Evolutionary conservation across 2,329 filamentous ascomycete species (phyloP).

Genomic region (Cercospora sojina): DNA sequence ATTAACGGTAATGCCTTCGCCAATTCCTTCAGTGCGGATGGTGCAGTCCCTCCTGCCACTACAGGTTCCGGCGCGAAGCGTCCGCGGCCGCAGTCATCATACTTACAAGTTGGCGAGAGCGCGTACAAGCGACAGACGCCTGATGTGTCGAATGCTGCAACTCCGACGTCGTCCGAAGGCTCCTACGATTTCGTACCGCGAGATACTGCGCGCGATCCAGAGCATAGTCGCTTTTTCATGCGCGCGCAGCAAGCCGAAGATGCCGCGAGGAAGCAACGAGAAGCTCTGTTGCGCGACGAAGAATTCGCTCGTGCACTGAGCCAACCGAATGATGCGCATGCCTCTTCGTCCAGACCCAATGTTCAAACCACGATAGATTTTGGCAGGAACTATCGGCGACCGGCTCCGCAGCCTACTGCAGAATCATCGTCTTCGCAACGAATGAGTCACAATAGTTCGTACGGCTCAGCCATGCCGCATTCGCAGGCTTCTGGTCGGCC

Average conservation of each 20-base stretch:
- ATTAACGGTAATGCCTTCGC: conserved; percentile 5
- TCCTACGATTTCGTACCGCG: conserved; percentile 27
- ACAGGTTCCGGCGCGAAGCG: conserved; percentile 26
- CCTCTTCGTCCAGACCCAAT: conserved; percentile 29
- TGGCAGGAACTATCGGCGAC: conserved; percentile 30
- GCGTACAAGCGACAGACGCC: conserved; percentile 34
- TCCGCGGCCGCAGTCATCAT: conserved; percentile 17
- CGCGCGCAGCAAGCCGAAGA: conserved; percentile 21
- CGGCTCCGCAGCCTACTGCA: conserved; percentile 22
- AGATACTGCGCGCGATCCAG: conserved; percentile 6
- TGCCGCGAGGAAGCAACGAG: conserved; percentile 17
- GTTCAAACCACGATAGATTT: conserved; percentile 36
- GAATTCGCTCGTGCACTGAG: conserved; percentile 32
- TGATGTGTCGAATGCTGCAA: conserved; percentile 30
- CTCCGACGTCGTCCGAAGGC: conserved; percentile 30
- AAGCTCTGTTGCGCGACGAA: conserved; percentile 28
- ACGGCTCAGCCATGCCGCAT: not conserved
- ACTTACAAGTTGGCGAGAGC: conserved; percentile 24
- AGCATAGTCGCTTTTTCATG: conserved; percentile 12
- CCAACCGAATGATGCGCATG: conserved; percentile 20
- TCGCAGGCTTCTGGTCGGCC: not conserved
- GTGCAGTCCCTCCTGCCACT: not conserved
- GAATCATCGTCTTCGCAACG: conserved; percentile 17
- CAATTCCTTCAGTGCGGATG: not conserved
- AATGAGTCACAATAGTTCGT: not conserved